Evolutionary conservation across 305 asterid species (phyloP).

Genomic region (Caryopteris hybrid): DNA sequence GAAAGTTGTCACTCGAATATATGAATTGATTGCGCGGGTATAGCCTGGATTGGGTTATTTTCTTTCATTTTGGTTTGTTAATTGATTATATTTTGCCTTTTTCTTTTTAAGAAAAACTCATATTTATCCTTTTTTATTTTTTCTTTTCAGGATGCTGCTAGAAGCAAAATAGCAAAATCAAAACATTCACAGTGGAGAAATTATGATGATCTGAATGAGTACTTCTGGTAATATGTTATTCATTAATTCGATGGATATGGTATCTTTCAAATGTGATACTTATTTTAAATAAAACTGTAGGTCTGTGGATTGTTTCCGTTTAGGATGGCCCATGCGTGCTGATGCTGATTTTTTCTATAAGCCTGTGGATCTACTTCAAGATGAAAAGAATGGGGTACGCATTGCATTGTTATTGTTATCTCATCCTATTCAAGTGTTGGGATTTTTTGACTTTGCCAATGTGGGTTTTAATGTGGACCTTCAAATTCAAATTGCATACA

Average conservation of each 20-base stretch:
- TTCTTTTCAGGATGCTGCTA: slow-evolving; percentile 76
- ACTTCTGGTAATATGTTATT: slow-evolving; percentile 67
- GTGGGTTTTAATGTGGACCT: neutral
- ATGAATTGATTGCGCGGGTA: slow-evolving; percentile 93
- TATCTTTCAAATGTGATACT: neutral
- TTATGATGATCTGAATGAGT: too few species aligned
- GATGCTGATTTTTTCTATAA: slow-evolving; percentile 81
- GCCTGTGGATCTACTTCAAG: slow-evolving; percentile 36
- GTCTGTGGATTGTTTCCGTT: slow-evolving; percentile 98
- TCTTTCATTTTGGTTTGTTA: neutral
- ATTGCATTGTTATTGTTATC: slow-evolving; percentile 11
- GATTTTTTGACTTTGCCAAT: slow-evolving; percentile 7
- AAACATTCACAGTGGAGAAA: slow-evolving; percentile 99
- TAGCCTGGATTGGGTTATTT: neutral
- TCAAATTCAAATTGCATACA: neutral
- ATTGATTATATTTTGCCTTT: too few species aligned
- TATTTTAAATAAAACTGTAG: slow-evolving; percentile 30
- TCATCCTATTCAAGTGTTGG: neutral
- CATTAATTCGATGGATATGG: neutral
- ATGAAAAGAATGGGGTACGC: slow-evolving; percentile 75
- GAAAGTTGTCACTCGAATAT: slow-evolving; percentile 89
- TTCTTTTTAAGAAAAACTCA: slow-evolving; percentile 4
- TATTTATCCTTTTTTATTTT: slow-evolving; percentile 6
- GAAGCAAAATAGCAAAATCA: slow-evolving; percentile 76
- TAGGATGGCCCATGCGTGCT: too few species aligned